phyloP scores from a whole-genome alignment of 805 yeast species.

The Clavispora carvajalis region DNA sequence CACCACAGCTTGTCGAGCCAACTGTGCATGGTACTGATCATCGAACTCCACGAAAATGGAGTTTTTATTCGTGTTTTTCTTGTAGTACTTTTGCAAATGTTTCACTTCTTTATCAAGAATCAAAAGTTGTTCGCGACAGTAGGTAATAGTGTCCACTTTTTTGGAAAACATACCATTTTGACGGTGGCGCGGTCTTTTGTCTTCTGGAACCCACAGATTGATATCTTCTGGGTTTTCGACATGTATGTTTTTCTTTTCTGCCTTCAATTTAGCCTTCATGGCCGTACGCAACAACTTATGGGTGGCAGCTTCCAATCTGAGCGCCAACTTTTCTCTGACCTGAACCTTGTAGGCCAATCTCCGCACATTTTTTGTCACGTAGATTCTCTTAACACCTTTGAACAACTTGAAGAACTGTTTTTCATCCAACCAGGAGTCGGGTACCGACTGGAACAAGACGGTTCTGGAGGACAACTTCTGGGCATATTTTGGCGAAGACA shows the following conservation, averaged over 20 bases:
- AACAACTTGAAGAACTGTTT: slow-evolving; percentile 69
- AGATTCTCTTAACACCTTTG: slow-evolving; percentile 75
- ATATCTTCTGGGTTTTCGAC: slow-evolving; percentile 40
- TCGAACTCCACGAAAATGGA: slow-evolving; percentile 77
- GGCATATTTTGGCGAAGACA: slow-evolving; percentile 79
- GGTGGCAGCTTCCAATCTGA: slow-evolving; percentile 63
- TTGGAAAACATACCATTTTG: slow-evolving; percentile 40
- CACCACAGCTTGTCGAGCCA: slow-evolving; percentile 58
- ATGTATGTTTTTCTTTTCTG: slow-evolving; percentile 60
- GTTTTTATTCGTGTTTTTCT: slow-evolving; percentile 58
- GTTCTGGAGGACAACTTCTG: slow-evolving; percentile 71
- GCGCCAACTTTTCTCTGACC: slow-evolving; percentile 56
- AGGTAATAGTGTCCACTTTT: slow-evolving; percentile 59
- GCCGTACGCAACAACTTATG: slow-evolving; percentile 55
- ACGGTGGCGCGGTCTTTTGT: slow-evolving; percentile 62
- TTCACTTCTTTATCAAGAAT: slow-evolving; percentile 51
- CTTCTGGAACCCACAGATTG: slow-evolving; percentile 53
- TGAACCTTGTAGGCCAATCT: slow-evolving; percentile 51
- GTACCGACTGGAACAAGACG: slow-evolving; percentile 79
- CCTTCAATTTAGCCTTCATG: slow-evolving; percentile 55
- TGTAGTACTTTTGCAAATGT: slow-evolving; percentile 47
- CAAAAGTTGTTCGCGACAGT: slow-evolving; percentile 54
- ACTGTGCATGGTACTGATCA: slow-evolving; percentile 68
- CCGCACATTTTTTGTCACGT: slow-evolving; percentile 66
- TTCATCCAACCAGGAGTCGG: slow-evolving; percentile 67